Percentiles rank a stretch among this genome's conserved stretches.
Conservation (phyloP, 163 green algal genomes). For the Volvox carteri region DNA sequence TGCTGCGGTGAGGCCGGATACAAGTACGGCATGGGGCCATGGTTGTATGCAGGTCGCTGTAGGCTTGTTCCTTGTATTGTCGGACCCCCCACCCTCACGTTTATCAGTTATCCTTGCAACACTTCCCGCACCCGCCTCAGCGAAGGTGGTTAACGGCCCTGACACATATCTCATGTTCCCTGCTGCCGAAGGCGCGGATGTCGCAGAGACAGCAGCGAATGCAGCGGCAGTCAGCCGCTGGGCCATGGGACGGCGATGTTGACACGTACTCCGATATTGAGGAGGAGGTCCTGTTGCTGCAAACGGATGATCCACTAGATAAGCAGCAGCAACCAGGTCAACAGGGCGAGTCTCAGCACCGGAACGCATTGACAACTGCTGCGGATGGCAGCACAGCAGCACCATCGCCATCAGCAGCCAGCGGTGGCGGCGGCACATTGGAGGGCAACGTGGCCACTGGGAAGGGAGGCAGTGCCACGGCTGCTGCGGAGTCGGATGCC, state of each 20-base stretch:
- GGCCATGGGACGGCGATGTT: background rate
- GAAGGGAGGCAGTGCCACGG: too few species aligned
- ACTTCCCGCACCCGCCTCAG: too few species aligned
- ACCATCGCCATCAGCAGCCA: background rate
- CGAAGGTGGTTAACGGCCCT: too few species aligned
- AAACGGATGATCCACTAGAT: background rate
- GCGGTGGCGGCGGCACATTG: background rate
- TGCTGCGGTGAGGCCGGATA: background rate
- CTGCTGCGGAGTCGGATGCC: background rate
- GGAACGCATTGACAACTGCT: background rate
- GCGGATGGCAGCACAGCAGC: background rate
- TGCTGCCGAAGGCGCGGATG: background rate
- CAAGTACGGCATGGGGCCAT: too few species aligned
- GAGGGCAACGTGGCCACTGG: too few species aligned
- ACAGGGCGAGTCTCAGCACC: background rate
- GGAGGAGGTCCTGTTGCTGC: background rate
- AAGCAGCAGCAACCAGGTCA: background rate
- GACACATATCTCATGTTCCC: too few species aligned
- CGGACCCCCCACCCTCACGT: too few species aligned
- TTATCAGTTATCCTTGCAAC: too few species aligned
- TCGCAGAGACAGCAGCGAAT: background rate
- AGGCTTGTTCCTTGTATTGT: too few species aligned
- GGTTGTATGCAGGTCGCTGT: too few species aligned
- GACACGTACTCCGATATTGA: constrained; percentile 45
- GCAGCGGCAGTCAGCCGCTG: background rate